Percentiles rank a stretch among this genome's conserved stretches.
These are phyloP conservation scores for Aureobasidium vineae DNA, from an alignment of 2,329 filamentous ascomycete genomes.

Conservation along the genomic window DNA sequence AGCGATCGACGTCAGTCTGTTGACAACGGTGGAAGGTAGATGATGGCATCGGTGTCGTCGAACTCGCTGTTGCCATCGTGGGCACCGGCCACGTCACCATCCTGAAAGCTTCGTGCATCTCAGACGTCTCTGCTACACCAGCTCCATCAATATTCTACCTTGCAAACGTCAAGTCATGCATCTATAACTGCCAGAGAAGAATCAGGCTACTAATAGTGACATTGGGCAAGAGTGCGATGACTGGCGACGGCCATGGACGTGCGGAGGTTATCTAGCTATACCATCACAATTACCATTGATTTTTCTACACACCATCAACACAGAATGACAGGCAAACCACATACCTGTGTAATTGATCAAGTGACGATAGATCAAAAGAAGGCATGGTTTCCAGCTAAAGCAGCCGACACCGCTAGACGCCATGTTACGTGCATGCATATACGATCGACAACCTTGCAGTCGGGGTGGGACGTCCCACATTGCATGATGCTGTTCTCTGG, in stretches of 20 bases:
- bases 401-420: constrained; percentile 15
- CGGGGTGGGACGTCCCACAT: constrained; percentile 18
- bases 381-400: background rate
- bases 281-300: background rate
- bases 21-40: background rate
- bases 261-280: background rate
- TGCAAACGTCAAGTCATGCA: background rate
- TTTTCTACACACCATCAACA: background rate
- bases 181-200: background rate
- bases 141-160: background rate
- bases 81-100: background rate
- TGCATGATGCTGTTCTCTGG: background rate
- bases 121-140: background rate
- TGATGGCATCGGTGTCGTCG: background rate
- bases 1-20: background rate
- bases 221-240: background rate
- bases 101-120: background rate
- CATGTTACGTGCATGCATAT: constrained; percentile 13
- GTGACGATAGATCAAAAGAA: background rate
- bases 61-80: background rate
- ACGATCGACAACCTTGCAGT: constrained; percentile 9
- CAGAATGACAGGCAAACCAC: background rate
- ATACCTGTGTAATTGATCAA: background rate
- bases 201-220: background rate
- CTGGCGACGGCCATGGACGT: background rate